These are phyloP conservation scores for Boletus semigastroideus DNA, from an alignment of 1,284 basidiomycete genomes.

Conservation along the genomic window DNA sequence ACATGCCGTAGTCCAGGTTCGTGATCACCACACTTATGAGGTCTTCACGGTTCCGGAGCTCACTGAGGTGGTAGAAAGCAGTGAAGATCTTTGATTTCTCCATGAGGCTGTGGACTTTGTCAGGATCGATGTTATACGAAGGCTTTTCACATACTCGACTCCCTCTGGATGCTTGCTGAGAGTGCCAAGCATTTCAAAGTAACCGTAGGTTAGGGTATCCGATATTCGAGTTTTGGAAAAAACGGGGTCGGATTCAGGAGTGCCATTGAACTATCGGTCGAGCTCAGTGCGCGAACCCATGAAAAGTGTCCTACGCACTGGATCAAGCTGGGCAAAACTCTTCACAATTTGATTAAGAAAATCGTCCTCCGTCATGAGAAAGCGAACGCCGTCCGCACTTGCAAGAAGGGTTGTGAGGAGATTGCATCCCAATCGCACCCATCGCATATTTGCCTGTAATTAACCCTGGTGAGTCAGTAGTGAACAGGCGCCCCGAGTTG, in stretches of 20 bases:
- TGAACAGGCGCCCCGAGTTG: not conserved
- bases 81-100: constrained; percentile 94
- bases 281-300: constrained; percentile 2
- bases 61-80: constrained; percentile 91
- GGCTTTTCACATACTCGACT: constrained; percentile 70
- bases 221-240: constrained; percentile 85
- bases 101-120: constrained; percentile 58
- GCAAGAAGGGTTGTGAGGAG: constrained; percentile 83
- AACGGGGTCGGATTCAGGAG: constrained; percentile 72
- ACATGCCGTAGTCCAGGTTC: constrained; percentile 90
- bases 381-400: constrained; percentile 81
- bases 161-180: constrained; percentile 88
- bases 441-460: constrained; percentile 68
- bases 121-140: not conserved
- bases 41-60: constrained; percentile 88
- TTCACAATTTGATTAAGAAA: constrained; percentile 85
- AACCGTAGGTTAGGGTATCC: constrained; percentile 86
- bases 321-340: constrained; percentile 90
- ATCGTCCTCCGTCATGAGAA: constrained; percentile 81
- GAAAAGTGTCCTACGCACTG: constrained; percentile 50
- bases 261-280: constrained; percentile 58
- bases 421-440: constrained; percentile 84
- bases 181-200: constrained; percentile 94
- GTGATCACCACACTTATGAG: constrained; percentile 90
- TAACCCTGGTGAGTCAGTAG: not conserved